Base-by-base conservation (phyloP, 2,329 filamentous ascomycete species). In the Fusarium odoratissimum region DNA sequence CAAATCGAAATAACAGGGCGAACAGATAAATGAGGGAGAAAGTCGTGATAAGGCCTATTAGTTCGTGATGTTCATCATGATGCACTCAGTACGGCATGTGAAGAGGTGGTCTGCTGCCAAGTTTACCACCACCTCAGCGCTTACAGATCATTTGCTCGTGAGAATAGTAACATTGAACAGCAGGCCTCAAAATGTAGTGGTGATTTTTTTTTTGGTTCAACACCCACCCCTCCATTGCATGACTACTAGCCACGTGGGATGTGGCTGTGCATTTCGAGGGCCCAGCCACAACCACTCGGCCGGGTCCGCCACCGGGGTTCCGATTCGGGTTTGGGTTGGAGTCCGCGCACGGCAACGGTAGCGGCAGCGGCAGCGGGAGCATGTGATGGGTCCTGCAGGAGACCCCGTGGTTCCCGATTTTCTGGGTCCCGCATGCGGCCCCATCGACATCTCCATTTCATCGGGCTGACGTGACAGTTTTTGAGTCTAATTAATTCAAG, bases 221-320 rank as follows among this genome's bases (percentile, higher is more conserved):
- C 37, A 16, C 38, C 28, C 46, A 51, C 54, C 23, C 56, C 51
- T 55, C 40, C 33, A n/a, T 33, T 49, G 30, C 31, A 31, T 49
- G 25, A 44, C 58, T 54, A 25, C 62, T 49, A 72, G 73, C 75
- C 75, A 76, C 75, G 75, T 76, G 75, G 73, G 60, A 31, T 61
- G 69, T 74, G 68, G 75, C 75, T 67, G 75, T 75, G 72, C 31
- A 21, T 25, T 40, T 28, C n/a, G 37, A 46, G 28, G 38, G 33
- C 35, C 10, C 14, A 58, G 52, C 66, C 67, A 69, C 66, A 60
- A 73, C 60, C 75, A 70, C 61, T 74, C 72, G 68, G 74, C 69
- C 74, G 75, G 75, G 75, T 75, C 74, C 71, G 66, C 58, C 74
- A 72, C 61, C 65, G 51, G 72, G 64, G 72, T 42, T 61, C 75